Evolutionary conservation across 2,329 filamentous ascomycete species (phyloP).

Genomic region (Diaporthe vaccinii): DNA sequence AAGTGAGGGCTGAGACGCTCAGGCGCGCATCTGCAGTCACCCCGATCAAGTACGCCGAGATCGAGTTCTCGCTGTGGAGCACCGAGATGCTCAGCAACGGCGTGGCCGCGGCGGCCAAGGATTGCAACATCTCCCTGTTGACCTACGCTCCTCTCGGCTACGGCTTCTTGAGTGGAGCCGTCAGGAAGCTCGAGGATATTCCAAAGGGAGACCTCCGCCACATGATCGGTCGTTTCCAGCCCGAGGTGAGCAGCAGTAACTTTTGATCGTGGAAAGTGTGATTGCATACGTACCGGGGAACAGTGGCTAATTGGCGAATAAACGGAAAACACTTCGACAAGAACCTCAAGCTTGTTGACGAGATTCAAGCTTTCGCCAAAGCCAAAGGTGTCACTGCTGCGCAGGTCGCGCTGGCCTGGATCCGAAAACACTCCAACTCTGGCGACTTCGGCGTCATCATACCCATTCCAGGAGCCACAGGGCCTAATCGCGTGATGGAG

Average conservation of each 20-base stretch:
- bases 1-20: background rate
- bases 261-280: background rate
- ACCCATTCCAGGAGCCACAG: conserved; percentile 22
- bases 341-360: conserved; percentile 22
- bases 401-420: conserved; percentile 30
- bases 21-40: background rate
- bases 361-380: background rate
- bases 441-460: conserved; percentile 14
- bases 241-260: background rate
- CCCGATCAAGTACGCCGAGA: background rate
- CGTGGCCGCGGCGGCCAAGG: background rate
- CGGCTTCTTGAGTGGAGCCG: background rate
- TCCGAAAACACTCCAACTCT: conserved; percentile 8
- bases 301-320: background rate
- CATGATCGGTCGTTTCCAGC: background rate
- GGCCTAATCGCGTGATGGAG: background rate
- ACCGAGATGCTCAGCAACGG: background rate
- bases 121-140: background rate
- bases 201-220: background rate
- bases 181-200: background rate
- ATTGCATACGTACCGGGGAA: background rate
- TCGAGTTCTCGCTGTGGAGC: conserved; percentile 7
- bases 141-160: background rate
- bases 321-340: conserved; percentile 8
- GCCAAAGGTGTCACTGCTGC: conserved; percentile 21